phyloP scores from a whole-genome alignment of 192 early-diverging fungal species.

The Entomortierella beljakovae region DNA sequence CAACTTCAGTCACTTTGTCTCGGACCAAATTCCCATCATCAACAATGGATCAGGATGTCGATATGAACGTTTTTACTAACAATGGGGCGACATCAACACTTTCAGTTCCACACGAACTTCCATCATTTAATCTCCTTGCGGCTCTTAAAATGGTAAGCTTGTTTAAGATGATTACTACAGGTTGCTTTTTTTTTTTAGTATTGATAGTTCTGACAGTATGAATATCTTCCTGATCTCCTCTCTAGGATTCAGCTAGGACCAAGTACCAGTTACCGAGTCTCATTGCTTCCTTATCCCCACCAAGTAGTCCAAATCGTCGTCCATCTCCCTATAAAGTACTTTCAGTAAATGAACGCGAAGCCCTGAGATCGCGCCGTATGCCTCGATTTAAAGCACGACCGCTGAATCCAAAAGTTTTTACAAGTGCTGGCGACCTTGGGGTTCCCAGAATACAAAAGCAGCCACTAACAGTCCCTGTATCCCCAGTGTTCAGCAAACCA shows the following conservation, averaged over 20 bases:
- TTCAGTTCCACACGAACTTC: background rate
- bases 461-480: constrained; percentile 31
- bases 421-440: constrained; percentile 42
- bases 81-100: background rate
- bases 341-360: constrained; percentile 26
- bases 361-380: constrained; percentile 14
- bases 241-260: constrained; percentile 30
- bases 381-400: constrained; percentile 41
- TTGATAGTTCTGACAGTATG: background rate
- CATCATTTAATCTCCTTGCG: constrained; percentile 8
- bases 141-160: constrained; percentile 13
- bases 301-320: constrained; percentile 21
- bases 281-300: constrained; percentile 32
- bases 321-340: constrained; percentile 30
- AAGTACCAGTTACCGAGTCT: constrained; percentile 31
- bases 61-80: background rate
- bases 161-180: background rate
- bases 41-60: background rate
- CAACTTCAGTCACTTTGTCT: background rate
- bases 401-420: constrained; percentile 39
- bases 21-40: background rate
- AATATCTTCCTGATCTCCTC: background rate
- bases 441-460: constrained; percentile 29
- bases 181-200: background rate
- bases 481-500: constrained; percentile 32